Percentiles rank a stretch among this genome's conserved stretches.
phyloP scores from a whole-genome alignment of 2,329 filamentous ascomycete genomes.

The Phialophora chinensis region DNA sequence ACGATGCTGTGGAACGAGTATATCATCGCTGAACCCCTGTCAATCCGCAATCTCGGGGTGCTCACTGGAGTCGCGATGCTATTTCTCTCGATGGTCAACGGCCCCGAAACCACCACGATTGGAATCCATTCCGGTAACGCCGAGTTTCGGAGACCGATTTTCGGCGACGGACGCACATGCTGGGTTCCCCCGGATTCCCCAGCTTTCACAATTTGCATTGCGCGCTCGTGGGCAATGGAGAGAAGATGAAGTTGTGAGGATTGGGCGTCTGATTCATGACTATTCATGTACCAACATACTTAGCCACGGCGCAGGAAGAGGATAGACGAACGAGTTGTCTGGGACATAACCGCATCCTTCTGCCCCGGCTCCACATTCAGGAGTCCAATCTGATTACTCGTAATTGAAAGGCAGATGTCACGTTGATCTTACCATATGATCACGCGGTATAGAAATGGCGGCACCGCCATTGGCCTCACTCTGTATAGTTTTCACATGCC shows the following conservation, averaged over 20 bases:
- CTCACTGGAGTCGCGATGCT: neutral
- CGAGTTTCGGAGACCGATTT: neutral
- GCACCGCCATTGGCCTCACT: neutral
- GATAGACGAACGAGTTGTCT: neutral
- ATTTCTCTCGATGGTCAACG: neutral
- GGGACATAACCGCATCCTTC: neutral
- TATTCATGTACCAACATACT: neutral
- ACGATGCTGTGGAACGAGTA: neutral
- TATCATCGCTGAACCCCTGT: neutral
- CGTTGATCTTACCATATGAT: neutral
- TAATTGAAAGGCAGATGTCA: neutral
- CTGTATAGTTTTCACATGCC: slow-evolving; percentile 11
- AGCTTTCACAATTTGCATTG: neutral
- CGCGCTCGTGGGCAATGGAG: neutral
- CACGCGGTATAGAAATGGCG: neutral
- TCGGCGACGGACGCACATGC: neutral
- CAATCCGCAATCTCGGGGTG: neutral
- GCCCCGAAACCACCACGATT: neutral
- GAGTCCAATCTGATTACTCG: neutral
- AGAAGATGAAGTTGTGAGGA: neutral
- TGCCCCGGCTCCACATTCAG: neutral
- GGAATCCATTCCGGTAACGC: neutral
- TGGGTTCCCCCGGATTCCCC: neutral
- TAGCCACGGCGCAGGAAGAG: neutral
- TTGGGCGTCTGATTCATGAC: neutral